Conservation (phyloP, 352 stramenopile genomes). For the Phytophthora idaei region DNA sequence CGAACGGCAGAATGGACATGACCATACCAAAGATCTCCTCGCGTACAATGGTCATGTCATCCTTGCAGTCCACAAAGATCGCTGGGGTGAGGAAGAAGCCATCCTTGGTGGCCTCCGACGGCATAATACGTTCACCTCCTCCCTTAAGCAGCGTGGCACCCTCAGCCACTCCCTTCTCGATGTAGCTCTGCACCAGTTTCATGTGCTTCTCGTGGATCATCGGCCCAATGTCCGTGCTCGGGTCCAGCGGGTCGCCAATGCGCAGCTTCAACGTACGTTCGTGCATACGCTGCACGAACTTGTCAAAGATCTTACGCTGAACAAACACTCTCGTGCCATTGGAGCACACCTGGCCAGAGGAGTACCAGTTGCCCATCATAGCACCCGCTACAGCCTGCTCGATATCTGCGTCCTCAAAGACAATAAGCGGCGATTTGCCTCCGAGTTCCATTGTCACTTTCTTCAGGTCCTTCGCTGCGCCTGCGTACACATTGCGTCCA, state of each 20-base stretch:
- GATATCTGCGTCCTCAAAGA: conserved; percentile 87
- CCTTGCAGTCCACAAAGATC: conserved; percentile 89
- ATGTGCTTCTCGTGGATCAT: conserved; percentile 89
- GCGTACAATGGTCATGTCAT: conserved; percentile 89
- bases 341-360: conserved; percentile 90
- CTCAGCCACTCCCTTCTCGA: conserved; percentile 57
- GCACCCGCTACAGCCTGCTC: conserved; percentile 78
- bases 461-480: conserved; percentile 80
- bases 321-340: conserved; percentile 92
- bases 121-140: conserved; percentile 59
- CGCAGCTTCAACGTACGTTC: conserved; percentile 73
- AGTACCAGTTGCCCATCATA: conserved; percentile 91
- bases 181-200: conserved; percentile 74
- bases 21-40: conserved; percentile 90
- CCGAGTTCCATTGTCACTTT: conserved; percentile 91
- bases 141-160: conserved; percentile 66
- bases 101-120: conserved; percentile 48
- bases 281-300: conserved; percentile 84
- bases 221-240: conserved; percentile 81
- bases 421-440: conserved; percentile 88
- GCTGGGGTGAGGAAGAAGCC: conserved; percentile 91
- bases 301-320: conserved; percentile 79
- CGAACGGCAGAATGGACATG: conserved; percentile 79
- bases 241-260: conserved; percentile 87
- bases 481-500: conserved; percentile 71